phyloP scores from a whole-genome alignment of 768 basidiomycete genomes.

The Rhizopogon salebrosus region DNA sequence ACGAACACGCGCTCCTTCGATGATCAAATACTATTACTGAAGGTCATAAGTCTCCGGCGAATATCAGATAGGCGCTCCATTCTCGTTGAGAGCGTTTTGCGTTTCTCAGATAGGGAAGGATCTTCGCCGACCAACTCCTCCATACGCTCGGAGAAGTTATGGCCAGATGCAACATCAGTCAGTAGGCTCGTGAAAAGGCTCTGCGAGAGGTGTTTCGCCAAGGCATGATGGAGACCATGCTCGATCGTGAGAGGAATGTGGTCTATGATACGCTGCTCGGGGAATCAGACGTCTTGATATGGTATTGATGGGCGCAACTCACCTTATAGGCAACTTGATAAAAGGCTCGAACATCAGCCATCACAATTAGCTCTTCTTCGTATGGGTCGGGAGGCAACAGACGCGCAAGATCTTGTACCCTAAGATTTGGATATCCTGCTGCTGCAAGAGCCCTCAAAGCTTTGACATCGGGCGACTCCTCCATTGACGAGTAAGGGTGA shows the following conservation, averaged over 20 bases:
- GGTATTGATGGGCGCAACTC: conserved; percentile 3
- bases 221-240: conserved; percentile 35
- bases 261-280: conserved; percentile 48
- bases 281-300: background rate
- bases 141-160: conserved; percentile 27
- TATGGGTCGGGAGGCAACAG: conserved; percentile 15
- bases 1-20: background rate
- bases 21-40: conserved; percentile 6
- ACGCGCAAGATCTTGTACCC: conserved; percentile 11
- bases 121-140: conserved; percentile 43
- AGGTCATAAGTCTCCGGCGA: conserved; percentile 28
- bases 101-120: conserved; percentile 27
- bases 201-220: conserved; percentile 30
- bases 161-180: conserved; percentile 8
- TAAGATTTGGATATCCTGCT: conserved; percentile 21
- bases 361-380: conserved; percentile 37
- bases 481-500: background rate
- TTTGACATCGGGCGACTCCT: background rate
- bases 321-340: conserved; percentile 48
- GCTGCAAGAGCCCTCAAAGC: conserved; percentile 28
- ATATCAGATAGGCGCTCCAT: conserved; percentile 36
- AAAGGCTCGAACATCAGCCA: conserved; percentile 46
- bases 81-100: conserved; percentile 29
- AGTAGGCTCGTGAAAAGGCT: conserved; percentile 32
- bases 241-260: conserved; percentile 47